Base-by-base conservation (phyloP, 345 rosid genomes). In the Xanthoceras sorbifolium region DNA sequence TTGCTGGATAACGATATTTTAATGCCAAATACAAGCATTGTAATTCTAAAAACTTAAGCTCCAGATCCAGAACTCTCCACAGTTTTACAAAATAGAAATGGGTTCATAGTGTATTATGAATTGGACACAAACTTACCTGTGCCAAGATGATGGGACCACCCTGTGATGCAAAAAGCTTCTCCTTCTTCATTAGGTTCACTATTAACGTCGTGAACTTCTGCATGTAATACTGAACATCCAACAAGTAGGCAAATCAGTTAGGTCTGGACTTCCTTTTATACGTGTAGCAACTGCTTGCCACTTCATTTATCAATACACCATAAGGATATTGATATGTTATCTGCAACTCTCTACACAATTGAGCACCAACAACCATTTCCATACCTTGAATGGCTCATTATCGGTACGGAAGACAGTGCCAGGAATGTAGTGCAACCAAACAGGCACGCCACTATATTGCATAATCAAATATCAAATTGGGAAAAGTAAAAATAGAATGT, bases 111-210 rank as follows among this genome's bases (percentile, higher is more conserved):
- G 29, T 52, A 55, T 15, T 50, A 20, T 38, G 6, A 44, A 48
- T 1, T 29, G 25, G 23, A 32, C 20, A 29, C 9, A 14, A 50
- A 65, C 67, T 88, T 84, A 77, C 99, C 97, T 96, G 99, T 66
- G 99, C 82, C 81, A 96, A 79, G 85, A 96, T 93, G 73, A 96
- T 93, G 59, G 99, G 98, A 78, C 99, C 99, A 68, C 98, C 99
- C 69, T 93, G 99, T 12, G 93, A 88, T 77, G 97, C 94, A 73
- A 93, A 96, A 78, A 96, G 92, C 86, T 92, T 92, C 87, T 96
- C 97, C 71, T 85, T 73, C 86, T 90, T 91, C 98, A 93, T 88
- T 71, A 92, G 82, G 77, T 92, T 78, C 59, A 96, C 98, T 50
- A 92, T 92, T 77, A 77, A 76, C 1, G 94, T 89, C 54, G 81